These are phyloP conservation scores for Ganoderma sinense DNA, from an alignment of 1,284 basidiomycete genomes.

Conservation along the genomic window DNA sequence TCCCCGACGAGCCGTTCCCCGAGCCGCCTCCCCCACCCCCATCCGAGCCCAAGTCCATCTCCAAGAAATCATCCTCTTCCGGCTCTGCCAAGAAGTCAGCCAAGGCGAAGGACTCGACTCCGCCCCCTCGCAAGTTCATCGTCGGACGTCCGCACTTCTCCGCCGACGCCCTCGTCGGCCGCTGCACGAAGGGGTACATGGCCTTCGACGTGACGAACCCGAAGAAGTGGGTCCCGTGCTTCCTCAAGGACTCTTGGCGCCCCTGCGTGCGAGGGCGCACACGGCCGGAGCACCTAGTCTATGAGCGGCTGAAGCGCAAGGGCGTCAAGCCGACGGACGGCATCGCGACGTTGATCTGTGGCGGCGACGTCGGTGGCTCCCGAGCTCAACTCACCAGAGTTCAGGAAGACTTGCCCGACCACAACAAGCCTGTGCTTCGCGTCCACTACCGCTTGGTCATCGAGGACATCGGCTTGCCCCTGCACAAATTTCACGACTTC, in stretches of 20 bases:
- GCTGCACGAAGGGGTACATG: slow-evolving; percentile 14
- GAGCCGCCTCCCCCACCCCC: background rate
- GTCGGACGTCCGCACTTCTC: slow-evolving; percentile 9
- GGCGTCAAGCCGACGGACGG: background rate
- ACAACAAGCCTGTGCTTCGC: background rate
- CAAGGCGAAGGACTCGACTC: background rate
- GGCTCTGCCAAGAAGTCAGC: background rate
- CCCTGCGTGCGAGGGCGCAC: slow-evolving; percentile 6
- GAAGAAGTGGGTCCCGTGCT: background rate
- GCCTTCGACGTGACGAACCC: slow-evolving; percentile 6
- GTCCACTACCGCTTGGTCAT: slow-evolving; percentile 10
- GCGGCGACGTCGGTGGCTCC: slow-evolving; percentile 18
- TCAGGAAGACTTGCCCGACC: background rate
- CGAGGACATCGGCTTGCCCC: slow-evolving; percentile 6
- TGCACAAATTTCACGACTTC: slow-evolving; percentile 1
- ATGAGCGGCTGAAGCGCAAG: background rate
- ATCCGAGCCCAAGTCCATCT: no score
- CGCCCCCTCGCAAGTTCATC: background rate
- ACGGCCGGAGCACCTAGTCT: slow-evolving; percentile 16
- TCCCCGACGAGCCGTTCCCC: background rate
- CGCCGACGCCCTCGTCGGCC: slow-evolving; percentile 8
- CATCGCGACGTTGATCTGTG: slow-evolving; percentile 16
- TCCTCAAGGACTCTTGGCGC: slow-evolving; percentile 21
- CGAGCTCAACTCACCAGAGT: slow-evolving; percentile 4
- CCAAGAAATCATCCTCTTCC: background rate